Conservation (phyloP, 441 rosid genomes). For the Codiaeum variegatum region DNA sequence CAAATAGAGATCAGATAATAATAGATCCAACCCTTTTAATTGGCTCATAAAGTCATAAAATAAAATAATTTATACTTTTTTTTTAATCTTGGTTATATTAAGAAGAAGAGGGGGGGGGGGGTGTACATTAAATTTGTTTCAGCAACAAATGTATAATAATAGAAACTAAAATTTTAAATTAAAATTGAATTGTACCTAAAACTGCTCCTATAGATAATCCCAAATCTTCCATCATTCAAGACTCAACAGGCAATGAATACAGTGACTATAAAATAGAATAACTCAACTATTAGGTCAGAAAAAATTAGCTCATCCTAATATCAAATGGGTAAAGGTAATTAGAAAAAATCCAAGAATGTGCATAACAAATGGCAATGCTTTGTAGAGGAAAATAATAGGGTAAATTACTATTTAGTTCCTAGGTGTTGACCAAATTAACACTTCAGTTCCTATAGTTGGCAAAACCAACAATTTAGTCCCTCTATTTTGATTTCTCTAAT, state of each 20-base stretch:
- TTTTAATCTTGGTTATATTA: slow-evolving; percentile 6
- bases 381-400: no score
- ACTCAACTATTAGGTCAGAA: neutral
- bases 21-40: slow-evolving; percentile 1
- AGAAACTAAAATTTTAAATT: no score
- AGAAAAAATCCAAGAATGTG: no score
- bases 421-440: no score
- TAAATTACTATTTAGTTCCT: no score
- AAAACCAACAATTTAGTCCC: no score
- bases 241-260: slow-evolving; percentile 45
- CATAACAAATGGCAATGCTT: no score
- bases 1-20: slow-evolving; percentile 14
- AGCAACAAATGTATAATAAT: neutral
- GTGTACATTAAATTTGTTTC: neutral
- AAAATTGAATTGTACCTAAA: no score
- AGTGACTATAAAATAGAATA: slow-evolving; percentile 29
- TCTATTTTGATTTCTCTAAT: no score
- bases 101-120: neutral
- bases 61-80: slow-evolving; percentile 10
- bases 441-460: no score
- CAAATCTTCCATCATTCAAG: slow-evolving; percentile 41
- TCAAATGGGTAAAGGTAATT: neutral
- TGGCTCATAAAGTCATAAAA: slow-evolving; percentile 22
- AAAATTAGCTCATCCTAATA: neutral
- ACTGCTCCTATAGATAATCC: slow-evolving; percentile 36